phyloP scores from a whole-genome alignment of 768 basidiomycete genomes.

The Ramaria sp. region DNA sequence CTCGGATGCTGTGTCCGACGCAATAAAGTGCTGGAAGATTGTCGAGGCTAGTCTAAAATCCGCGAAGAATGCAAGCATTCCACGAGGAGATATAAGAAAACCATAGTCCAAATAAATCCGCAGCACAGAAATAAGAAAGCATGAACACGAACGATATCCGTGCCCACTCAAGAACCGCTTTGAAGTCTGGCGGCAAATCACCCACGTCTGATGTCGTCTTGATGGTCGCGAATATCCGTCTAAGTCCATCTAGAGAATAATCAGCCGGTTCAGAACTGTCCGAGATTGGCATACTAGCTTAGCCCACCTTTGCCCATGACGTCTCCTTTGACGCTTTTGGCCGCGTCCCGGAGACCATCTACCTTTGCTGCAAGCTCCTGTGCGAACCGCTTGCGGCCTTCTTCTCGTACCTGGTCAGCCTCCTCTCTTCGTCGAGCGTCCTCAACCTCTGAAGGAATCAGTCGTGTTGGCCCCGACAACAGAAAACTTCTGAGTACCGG shows the following conservation, averaged over 20 bases:
- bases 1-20: slow-evolving; percentile 86
- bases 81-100: slow-evolving; percentile 6
- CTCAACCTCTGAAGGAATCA: slow-evolving; percentile 62
- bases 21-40: slow-evolving; percentile 90
- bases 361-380: slow-evolving; percentile 80
- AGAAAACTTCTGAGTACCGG: slow-evolving; percentile 83
- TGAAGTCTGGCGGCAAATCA: slow-evolving; percentile 73
- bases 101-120: slow-evolving; percentile 4
- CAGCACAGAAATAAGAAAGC: neutral
- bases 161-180: slow-evolving; percentile 92
- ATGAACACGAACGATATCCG: slow-evolving; percentile 72
- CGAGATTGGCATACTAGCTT: slow-evolving; percentile 1
- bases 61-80: neutral
- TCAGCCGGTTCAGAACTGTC: neutral
- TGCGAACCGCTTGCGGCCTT: slow-evolving; percentile 77
- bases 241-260: slow-evolving; percentile 65
- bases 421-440: slow-evolving; percentile 78
- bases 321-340: slow-evolving; percentile 86
- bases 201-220: slow-evolving; percentile 67
- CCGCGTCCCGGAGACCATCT: slow-evolving; percentile 71
- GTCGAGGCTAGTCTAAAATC: slow-evolving; percentile 77
- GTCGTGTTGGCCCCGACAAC: slow-evolving; percentile 56
- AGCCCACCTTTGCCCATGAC: slow-evolving; percentile 70
- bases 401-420: slow-evolving; percentile 78
- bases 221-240: slow-evolving; percentile 79